These are phyloP conservation scores for Raphanus hybrid DNA, from an alignment of 441 rosid genomes.

Conservation along the genomic window DNA sequence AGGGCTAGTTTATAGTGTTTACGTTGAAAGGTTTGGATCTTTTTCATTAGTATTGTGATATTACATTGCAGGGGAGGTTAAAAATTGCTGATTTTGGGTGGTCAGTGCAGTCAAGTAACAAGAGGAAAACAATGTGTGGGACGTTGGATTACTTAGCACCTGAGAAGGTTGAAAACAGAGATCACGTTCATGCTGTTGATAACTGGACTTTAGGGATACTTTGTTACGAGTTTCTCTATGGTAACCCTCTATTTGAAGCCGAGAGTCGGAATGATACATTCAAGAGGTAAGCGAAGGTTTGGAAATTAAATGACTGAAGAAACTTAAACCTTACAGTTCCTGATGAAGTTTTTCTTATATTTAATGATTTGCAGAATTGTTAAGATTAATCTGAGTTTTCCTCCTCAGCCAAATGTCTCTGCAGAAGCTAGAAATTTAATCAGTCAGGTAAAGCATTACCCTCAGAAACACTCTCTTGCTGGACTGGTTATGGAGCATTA, in stretches of 20 bases:
- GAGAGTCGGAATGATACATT: slow-evolving; percentile 83
- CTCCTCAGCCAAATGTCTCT: slow-evolving; percentile 64
- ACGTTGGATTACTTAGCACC: slow-evolving; percentile 96
- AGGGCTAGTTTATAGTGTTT: not conserved
- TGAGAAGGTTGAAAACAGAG: slow-evolving; percentile 92
- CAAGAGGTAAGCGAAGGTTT: slow-evolving; percentile 53
- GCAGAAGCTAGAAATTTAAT: slow-evolving; percentile 77
- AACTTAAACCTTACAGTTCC: slow-evolving; percentile 6
- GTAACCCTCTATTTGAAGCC: slow-evolving; percentile 91
- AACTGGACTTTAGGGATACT: slow-evolving; percentile 94
- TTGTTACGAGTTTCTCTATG: slow-evolving; percentile 93
- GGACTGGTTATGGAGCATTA: slow-evolving; percentile 10
- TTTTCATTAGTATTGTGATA: not conserved
- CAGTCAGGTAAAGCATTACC: slow-evolving; percentile 46
- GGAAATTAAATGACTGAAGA: too few relatives aligned
- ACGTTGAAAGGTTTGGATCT: not conserved
- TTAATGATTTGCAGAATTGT: slow-evolving; percentile 60
- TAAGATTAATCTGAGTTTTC: slow-evolving; percentile 82
- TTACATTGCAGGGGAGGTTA: slow-evolving; percentile 67
- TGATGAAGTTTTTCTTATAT: not conserved
- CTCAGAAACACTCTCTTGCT: slow-evolving; percentile 15
- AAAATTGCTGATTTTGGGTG: slow-evolving; percentile 97
- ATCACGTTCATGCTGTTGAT: slow-evolving; percentile 91
- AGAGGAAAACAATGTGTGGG: slow-evolving; percentile 96
- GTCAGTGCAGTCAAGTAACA: slow-evolving; percentile 96